Percentiles rank a stretch among this genome's conserved stretches.
These are phyloP conservation scores for Naganishia friedmannii DNA, from an alignment of 768 basidiomycete genomes.

Conservation along the genomic window DNA sequence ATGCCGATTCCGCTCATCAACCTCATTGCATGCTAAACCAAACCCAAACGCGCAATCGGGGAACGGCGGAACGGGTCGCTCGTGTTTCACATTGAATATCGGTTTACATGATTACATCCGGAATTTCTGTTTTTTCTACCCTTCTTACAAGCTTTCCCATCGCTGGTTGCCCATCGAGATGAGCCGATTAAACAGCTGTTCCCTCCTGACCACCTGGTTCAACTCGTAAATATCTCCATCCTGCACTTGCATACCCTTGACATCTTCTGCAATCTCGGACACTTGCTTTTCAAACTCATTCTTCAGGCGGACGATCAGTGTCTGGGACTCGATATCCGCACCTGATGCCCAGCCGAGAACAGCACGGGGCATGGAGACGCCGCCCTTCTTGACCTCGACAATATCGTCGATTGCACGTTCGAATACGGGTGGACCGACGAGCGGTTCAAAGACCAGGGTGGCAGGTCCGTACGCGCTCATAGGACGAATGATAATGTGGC, in stretches of 20 bases:
- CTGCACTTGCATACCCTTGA: slow-evolving; percentile 34
- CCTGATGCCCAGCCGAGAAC: slow-evolving; percentile 53
- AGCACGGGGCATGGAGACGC: slow-evolving; percentile 52
- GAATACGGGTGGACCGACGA: slow-evolving; percentile 33
- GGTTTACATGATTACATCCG: not conserved
- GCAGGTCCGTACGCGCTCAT: slow-evolving; percentile 35
- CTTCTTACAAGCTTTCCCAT: slow-evolving; percentile 52
- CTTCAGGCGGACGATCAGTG: slow-evolving; percentile 52
- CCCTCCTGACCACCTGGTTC: slow-evolving; percentile 51
- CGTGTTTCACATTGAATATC: too few species aligned
- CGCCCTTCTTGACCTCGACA: slow-evolving; percentile 53
- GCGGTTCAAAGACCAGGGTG: slow-evolving; percentile 38
- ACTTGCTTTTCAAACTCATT: slow-evolving; percentile 31
- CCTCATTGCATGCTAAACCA: too few species aligned
- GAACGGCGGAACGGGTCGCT: not conserved
- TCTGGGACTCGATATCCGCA: slow-evolving; percentile 52
- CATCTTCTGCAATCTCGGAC: slow-evolving; percentile 34
- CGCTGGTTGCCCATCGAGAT: slow-evolving; percentile 51
- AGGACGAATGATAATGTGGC: slow-evolving; percentile 49
- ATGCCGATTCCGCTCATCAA: too few species aligned
- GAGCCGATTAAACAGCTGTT: slow-evolving; percentile 53
- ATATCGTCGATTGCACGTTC: slow-evolving; percentile 51
- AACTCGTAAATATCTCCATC: slow-evolving; percentile 50
- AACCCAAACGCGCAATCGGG: not conserved
- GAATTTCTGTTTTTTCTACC: not conserved